Evolutionary conservation across 192 early-diverging fungal species (phyloP).

Genomic region (Dispira simplex): DNA sequence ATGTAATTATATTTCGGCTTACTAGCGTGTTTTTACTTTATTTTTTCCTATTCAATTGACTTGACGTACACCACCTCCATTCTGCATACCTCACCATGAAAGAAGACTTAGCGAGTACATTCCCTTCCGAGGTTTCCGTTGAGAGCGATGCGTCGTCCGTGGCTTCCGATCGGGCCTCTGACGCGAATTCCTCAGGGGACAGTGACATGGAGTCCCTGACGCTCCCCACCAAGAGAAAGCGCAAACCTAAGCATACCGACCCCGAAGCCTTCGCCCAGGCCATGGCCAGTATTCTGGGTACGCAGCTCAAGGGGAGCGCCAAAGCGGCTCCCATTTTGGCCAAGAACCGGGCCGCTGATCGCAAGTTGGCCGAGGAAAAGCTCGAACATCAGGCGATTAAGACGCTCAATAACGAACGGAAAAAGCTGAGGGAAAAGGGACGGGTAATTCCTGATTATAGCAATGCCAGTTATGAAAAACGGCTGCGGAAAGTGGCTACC

Average conservation of each 20-base stretch:
- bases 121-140: too few species aligned
- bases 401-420: constrained; percentile 55
- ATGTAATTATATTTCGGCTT: too few species aligned
- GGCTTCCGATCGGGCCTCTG: too few species aligned
- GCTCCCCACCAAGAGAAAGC: background rate
- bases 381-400: constrained; percentile 73
- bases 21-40: too few species aligned
- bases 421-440: constrained; percentile 42
- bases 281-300: background rate
- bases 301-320: background rate
- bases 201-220: too few species aligned
- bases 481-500: constrained; percentile 79
- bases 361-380: constrained; percentile 69
- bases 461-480: constrained; percentile 76
- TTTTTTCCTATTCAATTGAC: too few species aligned
- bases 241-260: background rate
- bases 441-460: constrained; percentile 58
- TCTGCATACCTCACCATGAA: too few species aligned
- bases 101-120: too few species aligned
- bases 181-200: too few species aligned
- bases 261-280: background rate
- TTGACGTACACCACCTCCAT: too few species aligned
- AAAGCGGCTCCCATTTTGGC: constrained; percentile 60
- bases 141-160: too few species aligned
- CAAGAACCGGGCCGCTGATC: constrained; percentile 62